These are phyloP conservation scores for Trichoderma oligosporum DNA, from an alignment of 2,329 filamentous ascomycete genomes.

Conservation along the genomic window DNA sequence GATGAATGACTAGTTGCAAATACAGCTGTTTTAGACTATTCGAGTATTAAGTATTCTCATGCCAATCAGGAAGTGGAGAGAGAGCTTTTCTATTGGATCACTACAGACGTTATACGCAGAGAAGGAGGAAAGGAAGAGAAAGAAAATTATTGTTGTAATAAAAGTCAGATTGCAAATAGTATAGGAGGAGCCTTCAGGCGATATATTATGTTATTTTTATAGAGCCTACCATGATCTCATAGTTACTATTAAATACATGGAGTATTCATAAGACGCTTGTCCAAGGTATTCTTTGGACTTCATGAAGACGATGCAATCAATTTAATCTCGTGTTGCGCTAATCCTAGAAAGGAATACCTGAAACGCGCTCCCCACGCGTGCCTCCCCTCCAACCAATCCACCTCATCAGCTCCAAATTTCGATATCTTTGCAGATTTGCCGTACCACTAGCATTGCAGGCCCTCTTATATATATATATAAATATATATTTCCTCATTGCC, in stretches of 20 bases:
- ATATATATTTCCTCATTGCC: background rate
- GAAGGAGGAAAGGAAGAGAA: background rate
- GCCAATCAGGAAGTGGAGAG: background rate
- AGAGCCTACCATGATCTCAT: too few species aligned
- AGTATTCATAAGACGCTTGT: too few species aligned
- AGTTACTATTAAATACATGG: too few species aligned
- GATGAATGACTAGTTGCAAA: background rate
- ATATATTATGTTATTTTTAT: background rate
- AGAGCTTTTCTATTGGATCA: background rate
- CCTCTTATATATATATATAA: too few species aligned
- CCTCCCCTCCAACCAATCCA: slow-evolving; percentile 12
- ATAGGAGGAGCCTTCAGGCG: background rate
- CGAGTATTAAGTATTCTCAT: background rate
- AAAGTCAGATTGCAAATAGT: background rate
- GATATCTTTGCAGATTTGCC: background rate
- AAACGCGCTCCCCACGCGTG: slow-evolving; percentile 32
- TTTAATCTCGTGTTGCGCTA: slow-evolving; percentile 34
- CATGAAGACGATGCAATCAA: slow-evolving; percentile 35
- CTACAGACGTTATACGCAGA: background rate
- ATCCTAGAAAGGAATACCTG: slow-evolving; percentile 25
- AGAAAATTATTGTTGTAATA: background rate
- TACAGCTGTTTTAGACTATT: background rate
- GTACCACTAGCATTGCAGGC: background rate
- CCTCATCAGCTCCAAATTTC: slow-evolving; percentile 8
- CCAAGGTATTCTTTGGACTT: background rate